These are phyloP conservation scores for Daldinia decipiens DNA, from an alignment of 495 filamentous ascomycete species.

Conservation along the genomic window DNA sequence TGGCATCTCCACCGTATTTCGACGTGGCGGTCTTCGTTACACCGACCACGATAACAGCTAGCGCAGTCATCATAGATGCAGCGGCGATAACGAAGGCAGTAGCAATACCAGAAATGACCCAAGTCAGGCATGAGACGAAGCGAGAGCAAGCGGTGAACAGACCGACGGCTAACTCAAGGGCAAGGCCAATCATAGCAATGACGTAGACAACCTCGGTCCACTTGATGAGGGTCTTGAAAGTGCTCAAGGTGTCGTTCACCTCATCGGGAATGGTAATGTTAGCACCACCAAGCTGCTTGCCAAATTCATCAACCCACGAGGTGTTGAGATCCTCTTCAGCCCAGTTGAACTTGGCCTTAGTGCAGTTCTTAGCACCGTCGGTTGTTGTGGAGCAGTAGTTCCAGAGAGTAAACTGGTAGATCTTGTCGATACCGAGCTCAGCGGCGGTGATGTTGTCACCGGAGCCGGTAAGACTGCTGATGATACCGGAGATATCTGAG, in stretches of 20 bases:
- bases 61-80: slow-evolving; percentile 67
- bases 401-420: slow-evolving; percentile 86
- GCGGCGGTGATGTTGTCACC: slow-evolving; percentile 58
- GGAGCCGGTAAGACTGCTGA: slow-evolving; percentile 25
- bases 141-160: slow-evolving; percentile 71
- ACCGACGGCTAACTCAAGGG: slow-evolving; percentile 80
- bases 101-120: slow-evolving; percentile 60
- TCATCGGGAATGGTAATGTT: slow-evolving; percentile 68
- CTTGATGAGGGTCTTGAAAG: slow-evolving; percentile 76
- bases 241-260: slow-evolving; percentile 70
- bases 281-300: slow-evolving; percentile 49
- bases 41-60: slow-evolving; percentile 71
- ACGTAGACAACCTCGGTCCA: slow-evolving; percentile 86
- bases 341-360: slow-evolving; percentile 78
- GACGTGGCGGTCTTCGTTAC: slow-evolving; percentile 71
- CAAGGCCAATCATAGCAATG: slow-evolving; percentile 73
- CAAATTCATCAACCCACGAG: slow-evolving; percentile 58
- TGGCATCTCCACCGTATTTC: slow-evolving; percentile 71
- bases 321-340: slow-evolving; percentile 70
- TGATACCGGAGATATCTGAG: slow-evolving; percentile 30
- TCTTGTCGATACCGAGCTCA: slow-evolving; percentile 72
- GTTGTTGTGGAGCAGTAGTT: slow-evolving; percentile 76
- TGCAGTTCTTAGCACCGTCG: slow-evolving; percentile 63
- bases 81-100: slow-evolving; percentile 70
- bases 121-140: slow-evolving; percentile 60